Base-by-base conservation (phyloP, 106 monocot genomes). In the Alisma plantagoaquatica region DNA sequence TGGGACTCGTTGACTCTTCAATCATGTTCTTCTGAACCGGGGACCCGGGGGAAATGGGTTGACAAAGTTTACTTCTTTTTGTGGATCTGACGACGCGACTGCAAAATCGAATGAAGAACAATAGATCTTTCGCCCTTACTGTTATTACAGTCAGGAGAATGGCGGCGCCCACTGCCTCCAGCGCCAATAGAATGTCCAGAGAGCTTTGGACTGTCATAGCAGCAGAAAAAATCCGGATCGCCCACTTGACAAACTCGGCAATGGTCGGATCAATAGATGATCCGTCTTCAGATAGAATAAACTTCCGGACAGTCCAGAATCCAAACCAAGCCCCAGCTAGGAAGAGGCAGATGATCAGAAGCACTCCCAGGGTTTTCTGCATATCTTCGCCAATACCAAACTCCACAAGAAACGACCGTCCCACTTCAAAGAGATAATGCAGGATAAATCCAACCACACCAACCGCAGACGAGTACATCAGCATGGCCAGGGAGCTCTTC, bases 321-420 rank as follows among this genome's bases (percentile, higher is more conserved):
- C 35, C 35, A 6, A 38, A 38, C 35, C 35, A 38, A 7, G 35
- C 35, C 14, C 35, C 35, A 38, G 14, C 35, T 14, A 38, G 14
- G 9, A 38, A 6, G 14, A 38, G 35, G 14, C 6, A 38, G 35
- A 38, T 7, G 14, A 38, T 38, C 6, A 38, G 35, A 6, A 38
- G 35, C 35, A 38, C 14, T 14, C 6, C 35, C 35, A 38, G 35
- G 84, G 89, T 88, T 81, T 89, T 81, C 67, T 82, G 81, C 89
- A 98, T 81, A 49, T 98, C 96, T 79, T 98, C 96, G 66, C 66
- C 56, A 8, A 98, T 89, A 49, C 96, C 96, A 49, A 98, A 68
- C 59, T 89, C 84, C 16, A 74, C 59, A 52, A 98, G 88, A 20
- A 77, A 9, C 7, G 89, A 64, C 11, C 60, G 78, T 41, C 81